These are phyloP conservation scores for Aspergillus candidus DNA, from an alignment of 2,329 filamentous ascomycete genomes.

Conservation along the genomic window DNA sequence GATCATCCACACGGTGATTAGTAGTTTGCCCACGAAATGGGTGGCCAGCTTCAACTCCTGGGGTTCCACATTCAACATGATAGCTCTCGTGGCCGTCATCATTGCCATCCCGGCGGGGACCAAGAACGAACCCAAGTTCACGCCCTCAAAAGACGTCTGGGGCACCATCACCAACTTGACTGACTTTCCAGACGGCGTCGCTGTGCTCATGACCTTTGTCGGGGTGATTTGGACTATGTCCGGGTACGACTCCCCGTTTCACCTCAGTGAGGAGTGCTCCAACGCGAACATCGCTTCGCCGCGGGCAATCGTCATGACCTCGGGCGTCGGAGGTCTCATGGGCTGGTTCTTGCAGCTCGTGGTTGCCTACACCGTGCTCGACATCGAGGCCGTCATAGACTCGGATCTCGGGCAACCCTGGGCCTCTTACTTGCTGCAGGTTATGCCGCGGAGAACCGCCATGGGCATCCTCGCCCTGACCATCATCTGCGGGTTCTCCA, in stretches of 20 bases:
- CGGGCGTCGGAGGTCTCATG: conserved; percentile 57
- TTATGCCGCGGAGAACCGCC: conserved; percentile 55
- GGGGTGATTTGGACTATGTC: conserved; percentile 65
- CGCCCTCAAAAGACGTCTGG: conserved; percentile 56
- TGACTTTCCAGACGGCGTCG: conserved; percentile 60
- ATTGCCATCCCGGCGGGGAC: conserved; percentile 62
- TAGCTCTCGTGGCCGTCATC: conserved; percentile 59
- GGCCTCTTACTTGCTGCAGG: conserved; percentile 62
- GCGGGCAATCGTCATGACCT: conserved; percentile 65
- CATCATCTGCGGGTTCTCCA: conserved; percentile 63
- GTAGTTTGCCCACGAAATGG: conserved; percentile 64
- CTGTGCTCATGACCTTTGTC: conserved; percentile 66
- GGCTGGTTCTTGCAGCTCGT: conserved; percentile 71
- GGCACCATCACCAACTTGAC: conserved; percentile 60
- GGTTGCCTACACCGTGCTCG: conserved; percentile 64
- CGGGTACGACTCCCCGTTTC: conserved; percentile 64
- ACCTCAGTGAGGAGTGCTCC: conserved; percentile 68
- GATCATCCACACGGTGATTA: conserved; percentile 61
- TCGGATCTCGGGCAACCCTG: conserved; percentile 64
- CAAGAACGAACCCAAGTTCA: conserved; percentile 54
- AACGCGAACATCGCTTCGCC: conserved; percentile 66
- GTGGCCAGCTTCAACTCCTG: conserved; percentile 64
- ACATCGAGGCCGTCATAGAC: conserved; percentile 53
- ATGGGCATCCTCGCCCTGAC: conserved; percentile 60
- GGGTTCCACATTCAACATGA: conserved; percentile 65